These are phyloP conservation scores for Bromus sterilis DNA, from an alignment of 176 grass and related monocot genomes.

Conservation along the genomic window DNA sequence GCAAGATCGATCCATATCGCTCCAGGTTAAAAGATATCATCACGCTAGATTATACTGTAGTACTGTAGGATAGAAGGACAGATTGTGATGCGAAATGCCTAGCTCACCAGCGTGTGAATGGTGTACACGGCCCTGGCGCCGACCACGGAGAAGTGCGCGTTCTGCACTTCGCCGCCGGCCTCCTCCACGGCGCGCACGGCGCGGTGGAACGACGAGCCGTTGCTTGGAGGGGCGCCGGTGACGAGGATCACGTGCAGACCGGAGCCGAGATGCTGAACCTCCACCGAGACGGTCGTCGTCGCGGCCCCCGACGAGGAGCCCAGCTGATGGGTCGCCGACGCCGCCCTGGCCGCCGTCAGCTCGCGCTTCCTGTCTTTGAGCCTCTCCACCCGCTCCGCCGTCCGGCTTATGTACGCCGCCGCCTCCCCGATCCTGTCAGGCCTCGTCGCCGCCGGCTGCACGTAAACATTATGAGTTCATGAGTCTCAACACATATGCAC, in stretches of 20 bases:
- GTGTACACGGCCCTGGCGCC: conserved; percentile 52
- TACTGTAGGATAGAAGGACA: not conserved
- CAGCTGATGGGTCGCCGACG: not conserved
- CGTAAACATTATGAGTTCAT: not conserved
- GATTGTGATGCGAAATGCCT: not conserved
- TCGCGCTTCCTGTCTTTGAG: conserved; percentile 62
- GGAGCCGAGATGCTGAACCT: conserved; percentile 56
- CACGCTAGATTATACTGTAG: not conserved
- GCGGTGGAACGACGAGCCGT: conserved; percentile 44
- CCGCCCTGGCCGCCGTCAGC: conserved; percentile 3
- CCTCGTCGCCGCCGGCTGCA: conserved; percentile 7
- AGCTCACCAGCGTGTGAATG: conserved; percentile 63
- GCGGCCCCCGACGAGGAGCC: not conserved
- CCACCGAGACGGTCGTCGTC: not conserved
- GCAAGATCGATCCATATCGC: not conserved
- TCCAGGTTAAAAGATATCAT: not conserved
- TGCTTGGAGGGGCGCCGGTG: conserved; percentile 11
- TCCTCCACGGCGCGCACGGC: conserved; percentile 44
- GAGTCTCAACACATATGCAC: not conserved
- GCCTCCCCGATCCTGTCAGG: conserved; percentile 57
- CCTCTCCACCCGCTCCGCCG: conserved; percentile 41
- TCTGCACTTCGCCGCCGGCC: conserved; percentile 59
- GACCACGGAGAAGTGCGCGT: conserved; percentile 58
- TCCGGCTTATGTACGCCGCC: conserved; percentile 48
- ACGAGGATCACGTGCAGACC: conserved; percentile 44